Base-by-base conservation (phyloP, 2,329 filamentous ascomycete genomes). In the Fusarium devonianum region DNA sequence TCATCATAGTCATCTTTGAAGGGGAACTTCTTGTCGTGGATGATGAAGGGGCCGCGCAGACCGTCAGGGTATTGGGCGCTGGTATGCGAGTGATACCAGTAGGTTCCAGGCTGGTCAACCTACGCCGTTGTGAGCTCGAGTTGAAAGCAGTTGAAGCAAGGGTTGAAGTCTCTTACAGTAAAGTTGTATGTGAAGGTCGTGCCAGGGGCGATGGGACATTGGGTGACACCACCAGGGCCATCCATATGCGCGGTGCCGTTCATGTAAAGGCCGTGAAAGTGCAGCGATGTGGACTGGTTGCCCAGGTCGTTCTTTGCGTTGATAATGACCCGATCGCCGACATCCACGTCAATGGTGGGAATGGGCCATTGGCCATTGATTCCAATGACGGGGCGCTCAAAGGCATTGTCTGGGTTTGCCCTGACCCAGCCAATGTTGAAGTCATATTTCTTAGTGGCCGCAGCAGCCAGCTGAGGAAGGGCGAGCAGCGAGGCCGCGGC, bases 311-410 rank as follows among this genome's bases (percentile, higher is more conserved):
- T 88, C 52, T 78, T 70, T 34, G 82, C 75, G 47, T 84, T 82
- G 56, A 87, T 73, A 43, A 86, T 68, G 43, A 88, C 58, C 21
- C 74, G 77, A 62, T 90, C 87, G 46, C 86, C 86, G 40, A 85
- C 73, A 34, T 79, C 78, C 26, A 81, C 86, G 41, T 81, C 77
- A 47, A 91, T 85, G 16, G 73, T 71, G 2, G 90, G 89, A 41
- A 88, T 80, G 1, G 89, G 90, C 87, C 89, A 91, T 73, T 86
- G 71, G 5, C 82, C 83, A 63, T 94, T 93, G 73, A 94, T 88
- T 37, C 87, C 88, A 67, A 93, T 89, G 5, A 83, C 82, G 16
- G 84, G 79, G 33, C 89, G 80, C 18, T 81, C 76, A 44, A 79
- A 79, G 16, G 55, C 53, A 38, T 85, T 86, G 71, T 92, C 89